These are phyloP conservation scores for Aspergillus sp. DNA, from an alignment of 2,329 filamentous ascomycete genomes.

Conservation along the genomic window DNA sequence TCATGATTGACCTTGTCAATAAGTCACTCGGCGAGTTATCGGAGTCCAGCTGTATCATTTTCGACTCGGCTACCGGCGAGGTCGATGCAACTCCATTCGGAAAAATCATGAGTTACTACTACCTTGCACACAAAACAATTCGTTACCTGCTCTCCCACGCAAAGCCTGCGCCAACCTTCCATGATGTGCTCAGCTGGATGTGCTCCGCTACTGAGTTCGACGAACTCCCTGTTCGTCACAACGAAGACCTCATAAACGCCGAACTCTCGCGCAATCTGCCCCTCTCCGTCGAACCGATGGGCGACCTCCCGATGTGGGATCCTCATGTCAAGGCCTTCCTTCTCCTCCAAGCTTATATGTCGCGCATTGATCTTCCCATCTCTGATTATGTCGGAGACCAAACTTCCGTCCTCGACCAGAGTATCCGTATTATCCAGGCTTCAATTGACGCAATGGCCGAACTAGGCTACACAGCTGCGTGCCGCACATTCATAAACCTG, in stretches of 20 bases:
- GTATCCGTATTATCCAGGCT: constrained; percentile 94
- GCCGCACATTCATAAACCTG: constrained; percentile 76
- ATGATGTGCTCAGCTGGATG: constrained; percentile 88
- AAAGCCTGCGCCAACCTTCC: constrained; percentile 72
- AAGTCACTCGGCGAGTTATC: constrained; percentile 79
- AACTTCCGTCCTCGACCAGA: constrained; percentile 83
- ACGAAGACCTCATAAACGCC: constrained; percentile 95
- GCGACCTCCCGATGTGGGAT: constrained; percentile 87
- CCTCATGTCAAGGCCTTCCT: constrained; percentile 96
- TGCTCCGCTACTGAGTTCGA: constrained; percentile 92
- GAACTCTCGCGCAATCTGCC: constrained; percentile 83
- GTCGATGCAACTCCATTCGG: constrained; percentile 87
- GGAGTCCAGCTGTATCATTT: constrained; percentile 77
- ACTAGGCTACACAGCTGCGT: constrained; percentile 76
- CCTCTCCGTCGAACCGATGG: constrained; percentile 61
- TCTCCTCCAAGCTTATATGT: constrained; percentile 92
- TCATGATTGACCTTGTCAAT: constrained; percentile 90
- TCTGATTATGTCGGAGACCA: constrained; percentile 97
- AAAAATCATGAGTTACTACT: constrained; percentile 99
- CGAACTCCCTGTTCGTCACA: constrained; percentile 94
- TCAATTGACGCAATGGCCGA: constrained; percentile 92
- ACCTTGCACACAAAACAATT: constrained; percentile 92
- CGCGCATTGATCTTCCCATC: constrained; percentile 86
- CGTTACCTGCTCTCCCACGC: constrained; percentile 77
- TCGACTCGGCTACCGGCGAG: constrained; percentile 77